Percentiles rank a stretch among this genome's conserved stretches.
These are phyloP conservation scores for Pyricularia sp. DNA, from an alignment of 2,329 filamentous ascomycete species.

Conservation along the genomic window DNA sequence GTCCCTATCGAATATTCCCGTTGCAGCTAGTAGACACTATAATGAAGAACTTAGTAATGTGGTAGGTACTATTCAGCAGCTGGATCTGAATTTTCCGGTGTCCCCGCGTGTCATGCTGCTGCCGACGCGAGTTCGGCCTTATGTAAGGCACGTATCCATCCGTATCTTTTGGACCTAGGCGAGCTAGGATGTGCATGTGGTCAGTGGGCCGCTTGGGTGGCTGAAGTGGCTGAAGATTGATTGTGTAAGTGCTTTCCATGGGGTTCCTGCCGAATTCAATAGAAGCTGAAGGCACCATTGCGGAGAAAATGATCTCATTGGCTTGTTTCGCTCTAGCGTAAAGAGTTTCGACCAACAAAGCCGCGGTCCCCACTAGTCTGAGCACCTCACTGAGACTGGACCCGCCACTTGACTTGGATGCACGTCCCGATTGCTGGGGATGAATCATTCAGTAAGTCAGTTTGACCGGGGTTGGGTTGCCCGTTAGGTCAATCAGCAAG, in stretches of 20 bases:
- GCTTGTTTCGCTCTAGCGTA: not conserved
- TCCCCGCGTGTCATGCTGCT: not conserved
- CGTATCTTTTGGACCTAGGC: not conserved
- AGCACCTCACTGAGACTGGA: not conserved
- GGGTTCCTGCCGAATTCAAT: not conserved
- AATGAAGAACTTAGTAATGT: not conserved
- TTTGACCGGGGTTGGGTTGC: not conserved
- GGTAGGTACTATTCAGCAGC: not conserved
- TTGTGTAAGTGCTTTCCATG: not conserved
- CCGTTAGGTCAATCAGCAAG: not conserved
- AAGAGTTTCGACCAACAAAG: not conserved
- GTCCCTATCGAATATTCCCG: not conserved
- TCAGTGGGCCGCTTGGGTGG: not conserved
- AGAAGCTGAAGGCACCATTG: not conserved
- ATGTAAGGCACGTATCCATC: not conserved
- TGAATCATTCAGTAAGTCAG: constrained; percentile 2
- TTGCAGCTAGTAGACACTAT: not conserved
- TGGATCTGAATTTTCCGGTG: not conserved
- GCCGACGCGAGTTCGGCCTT: not conserved
- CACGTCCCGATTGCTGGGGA: not conserved
- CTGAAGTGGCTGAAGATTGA: not conserved
- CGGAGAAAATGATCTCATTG: not conserved
- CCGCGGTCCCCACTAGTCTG: not conserved
- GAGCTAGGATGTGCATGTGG: not conserved
- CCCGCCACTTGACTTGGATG: not conserved